Base-by-base conservation (phyloP, 1,139 yeast species). In the Hansenula lynferdii region DNA sequence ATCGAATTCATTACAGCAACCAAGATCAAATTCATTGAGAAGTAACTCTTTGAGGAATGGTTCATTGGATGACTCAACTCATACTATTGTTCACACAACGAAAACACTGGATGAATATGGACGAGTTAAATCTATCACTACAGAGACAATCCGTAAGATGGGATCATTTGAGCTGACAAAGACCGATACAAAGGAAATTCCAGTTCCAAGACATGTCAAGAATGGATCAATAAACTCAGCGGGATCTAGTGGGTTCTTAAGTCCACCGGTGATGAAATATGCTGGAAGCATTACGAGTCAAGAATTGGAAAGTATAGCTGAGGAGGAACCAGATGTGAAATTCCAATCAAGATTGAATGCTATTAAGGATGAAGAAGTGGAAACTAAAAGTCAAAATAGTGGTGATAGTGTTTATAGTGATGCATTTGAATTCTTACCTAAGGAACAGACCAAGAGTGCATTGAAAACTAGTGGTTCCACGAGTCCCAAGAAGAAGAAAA, bases 41-140 rank as follows among this genome's bases (percentile, higher is more conserved):
- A 28, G 23, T 29, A 24, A 8, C 4, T 10, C 3, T 27, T 11
- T 7, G 3, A 6, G 18, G 15, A 12, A 21, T 22, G 40, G 34
- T 15, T 32, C 36, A 36, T 36, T 8, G 38, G 35, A 27, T 22
- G 24, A 20, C n/a, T n/a, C n/a, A 18, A 39, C 25, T 35, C 38
- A 8, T 28, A 28, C 31, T 6, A 31, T 40, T 2, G 32, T 45
- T 10, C 39, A 44, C 17, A 48, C 40, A 14, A 57, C 58, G 1
- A 51, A 50, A 42, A 51, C 58, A 6, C 44, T 50, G 20, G 61
- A 57, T 37, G 53, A 54, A 22, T 42, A 40, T 28, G 61, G 61
- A 0, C 47, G 57, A 12, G 54, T 58, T 0, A 50, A 53, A 24
- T 49, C 56, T 8, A 51, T 57, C 15, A 54, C 59, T 2, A 57